A percentile compares a stretch with the other conserved stretches of the same genome.
Conservation (phyloP, 768 basidiomycete species). For the Boletellus emodensis region DNA sequence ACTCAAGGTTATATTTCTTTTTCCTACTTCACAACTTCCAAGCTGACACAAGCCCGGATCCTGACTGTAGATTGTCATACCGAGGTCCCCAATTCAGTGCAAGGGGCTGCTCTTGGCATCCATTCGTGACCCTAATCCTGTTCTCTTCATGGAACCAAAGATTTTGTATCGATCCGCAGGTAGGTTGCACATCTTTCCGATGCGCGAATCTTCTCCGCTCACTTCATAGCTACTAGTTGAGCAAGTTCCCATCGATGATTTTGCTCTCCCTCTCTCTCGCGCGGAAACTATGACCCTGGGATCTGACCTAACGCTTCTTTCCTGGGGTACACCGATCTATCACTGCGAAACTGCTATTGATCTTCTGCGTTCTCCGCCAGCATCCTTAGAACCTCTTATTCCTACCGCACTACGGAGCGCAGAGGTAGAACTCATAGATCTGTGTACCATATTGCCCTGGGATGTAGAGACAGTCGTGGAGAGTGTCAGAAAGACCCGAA, state of each 20-base stretch:
- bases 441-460: conserved; percentile 88
- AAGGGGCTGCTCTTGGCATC: conserved; percentile 85
- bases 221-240: conserved; percentile 51
- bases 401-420: conserved; percentile 63
- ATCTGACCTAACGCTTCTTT: conserved; percentile 80
- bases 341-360: conserved; percentile 82
- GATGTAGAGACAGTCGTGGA: conserved; percentile 76
- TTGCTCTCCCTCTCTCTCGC: conserved; percentile 72
- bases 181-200: conserved; percentile 20
- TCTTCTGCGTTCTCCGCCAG: conserved; percentile 64
- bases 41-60: background rate
- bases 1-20: conserved; percentile 56
- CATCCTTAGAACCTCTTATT: conserved; percentile 57
- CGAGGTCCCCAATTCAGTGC: conserved; percentile 92
- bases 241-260: conserved; percentile 90
- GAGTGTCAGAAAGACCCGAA: conserved; percentile 80
- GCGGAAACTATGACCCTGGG: conserved; percentile 76
- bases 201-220: background rate
- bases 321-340: conserved; percentile 94
- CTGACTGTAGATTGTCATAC: conserved; percentile 64
- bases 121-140: conserved; percentile 90
- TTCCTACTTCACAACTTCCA: background rate
- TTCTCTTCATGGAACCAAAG: conserved; percentile 95
- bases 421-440: conserved; percentile 84
- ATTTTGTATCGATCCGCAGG: conserved; percentile 88